Conservation (phyloP, 2,329 filamentous ascomycete species). For the Alternaria sp. region DNA sequence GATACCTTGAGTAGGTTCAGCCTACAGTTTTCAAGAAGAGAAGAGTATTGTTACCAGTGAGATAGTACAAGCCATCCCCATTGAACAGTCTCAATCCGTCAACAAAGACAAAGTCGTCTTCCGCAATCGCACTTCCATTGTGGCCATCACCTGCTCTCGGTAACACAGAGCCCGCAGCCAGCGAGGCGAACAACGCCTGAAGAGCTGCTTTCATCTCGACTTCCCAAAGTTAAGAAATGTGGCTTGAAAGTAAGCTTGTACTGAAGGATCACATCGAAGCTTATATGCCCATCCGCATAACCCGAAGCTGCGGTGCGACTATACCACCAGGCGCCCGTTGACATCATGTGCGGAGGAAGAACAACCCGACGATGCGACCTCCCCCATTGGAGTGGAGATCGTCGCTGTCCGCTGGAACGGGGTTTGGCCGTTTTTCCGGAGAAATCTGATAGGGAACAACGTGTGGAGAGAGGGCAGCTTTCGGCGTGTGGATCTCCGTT, state of each 20-base stretch:
- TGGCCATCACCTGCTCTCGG: slow-evolving; percentile 9
- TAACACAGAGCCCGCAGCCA: slow-evolving; percentile 21
- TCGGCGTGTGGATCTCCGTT: neutral
- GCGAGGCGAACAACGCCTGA: slow-evolving; percentile 25
- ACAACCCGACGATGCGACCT: slow-evolving; percentile 4
- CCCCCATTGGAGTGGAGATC: slow-evolving; percentile 7
- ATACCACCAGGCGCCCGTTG: neutral
- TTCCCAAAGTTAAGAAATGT: neutral
- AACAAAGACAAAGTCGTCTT: slow-evolving; percentile 50
- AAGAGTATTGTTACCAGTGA: slow-evolving; percentile 36
- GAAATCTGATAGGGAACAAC: neutral
- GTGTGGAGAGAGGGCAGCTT: neutral
- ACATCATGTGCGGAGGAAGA: slow-evolving; percentile 21
- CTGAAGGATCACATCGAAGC: neutral
- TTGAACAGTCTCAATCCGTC: slow-evolving; percentile 48
- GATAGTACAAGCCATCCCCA: slow-evolving; percentile 47
- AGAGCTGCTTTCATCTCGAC: slow-evolving; percentile 24
- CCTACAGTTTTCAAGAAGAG: neutral
- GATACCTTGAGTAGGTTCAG: slow-evolving; percentile 35
- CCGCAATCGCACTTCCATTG: slow-evolving; percentile 27
- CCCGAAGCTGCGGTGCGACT: slow-evolving; percentile 10
- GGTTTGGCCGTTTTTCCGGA: slow-evolving; percentile 4
- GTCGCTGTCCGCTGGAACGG: slow-evolving; percentile 5
- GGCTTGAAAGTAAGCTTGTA: slow-evolving; percentile 1
- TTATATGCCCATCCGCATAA: slow-evolving; percentile 20